Base-by-base conservation (phyloP, 2,329 filamentous ascomycete species). In the Fusarium solani-melongenae region DNA sequence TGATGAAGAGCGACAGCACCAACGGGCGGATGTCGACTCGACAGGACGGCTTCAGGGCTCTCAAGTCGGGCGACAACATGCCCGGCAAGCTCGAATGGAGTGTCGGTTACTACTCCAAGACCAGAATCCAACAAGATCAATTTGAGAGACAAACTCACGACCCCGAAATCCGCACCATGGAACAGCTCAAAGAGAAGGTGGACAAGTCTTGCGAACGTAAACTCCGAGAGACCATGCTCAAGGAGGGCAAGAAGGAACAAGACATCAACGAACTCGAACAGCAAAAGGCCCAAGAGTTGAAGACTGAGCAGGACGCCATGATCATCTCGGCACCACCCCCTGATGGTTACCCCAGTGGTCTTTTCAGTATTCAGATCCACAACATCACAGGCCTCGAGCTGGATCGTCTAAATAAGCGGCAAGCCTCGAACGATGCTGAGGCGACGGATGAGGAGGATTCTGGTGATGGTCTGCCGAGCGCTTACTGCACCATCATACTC, bases 401-500 rank as follows among this genome's bases (percentile, higher is more conserved):
- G 5, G 87, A 91, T 69, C 85, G 84, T 12, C 82, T 89, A 9
- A 91, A 89, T 77, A 92, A 92, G 78, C 80, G 87, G 41, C 83
- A 86, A 29, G 84, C 84, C n/a, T 72, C 76, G 46, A 82, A 85
- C 22, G 84, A 86, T 1, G 82, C 82, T 6, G 86, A 86, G n/a
- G 84, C 84, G 46, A 81, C 83, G 5, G 85, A 87, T 55, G 88
- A 88, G 64, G 90, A 91, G 69, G 90, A 92, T 70, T 85, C 89
- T 11, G 92, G 87, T 17, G 90, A 92, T 6, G 88, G 90, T 51
- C 83, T 94, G 41, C 93, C 92, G 0, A 92, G 91, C 56, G 86
- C 90, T 29, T 95, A 94, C 79, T 93, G 92, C 79, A 93, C 88
- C 34, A 88, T 94, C 74, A 92, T 94, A 49, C 82, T 94, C 73